phyloP scores from a whole-genome alignment of 208 protist genomes.

The Tetramitus jugosus region DNA sequence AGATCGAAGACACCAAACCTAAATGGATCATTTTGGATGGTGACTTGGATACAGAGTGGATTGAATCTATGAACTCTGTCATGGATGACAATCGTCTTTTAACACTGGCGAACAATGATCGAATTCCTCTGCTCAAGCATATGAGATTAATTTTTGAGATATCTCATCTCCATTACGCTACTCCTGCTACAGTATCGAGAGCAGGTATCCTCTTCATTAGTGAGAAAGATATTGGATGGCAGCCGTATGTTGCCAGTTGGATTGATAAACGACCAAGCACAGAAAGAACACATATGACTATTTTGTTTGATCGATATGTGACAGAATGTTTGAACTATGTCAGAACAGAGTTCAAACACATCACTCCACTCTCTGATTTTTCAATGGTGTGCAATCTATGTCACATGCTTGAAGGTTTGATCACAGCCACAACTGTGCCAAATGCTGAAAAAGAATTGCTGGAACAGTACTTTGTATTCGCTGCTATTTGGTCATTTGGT shows the following conservation, averaged over 20 bases:
- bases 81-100: conserved; percentile 53
- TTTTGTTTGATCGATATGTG: conserved; percentile 68
- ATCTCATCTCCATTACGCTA: conserved; percentile 59
- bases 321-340: conserved; percentile 26
- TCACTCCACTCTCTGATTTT: conserved; percentile 57
- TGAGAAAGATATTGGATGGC: conserved; percentile 64
- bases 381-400: conserved; percentile 52
- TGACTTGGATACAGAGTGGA: conserved; percentile 79
- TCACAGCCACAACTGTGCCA: conserved; percentile 35
- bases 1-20: conserved; percentile 46
- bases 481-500: conserved; percentile 65
- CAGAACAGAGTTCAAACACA: conserved; percentile 41
- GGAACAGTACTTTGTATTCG: conserved; percentile 66
- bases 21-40: conserved; percentile 82
- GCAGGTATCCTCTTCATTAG: conserved; percentile 50
- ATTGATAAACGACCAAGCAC: conserved; percentile 35
- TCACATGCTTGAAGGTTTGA: conserved; percentile 53
- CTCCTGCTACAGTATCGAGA: conserved; percentile 75
- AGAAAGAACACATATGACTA: conserved; percentile 38
- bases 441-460: conserved; percentile 52
- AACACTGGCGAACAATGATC: conserved; percentile 74
- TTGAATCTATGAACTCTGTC: conserved; percentile 79
- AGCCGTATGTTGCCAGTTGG: conserved; percentile 54
- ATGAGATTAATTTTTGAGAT: conserved; percentile 83
- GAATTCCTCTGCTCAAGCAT: conserved; percentile 60